Evolutionary conservation across 2,329 filamentous ascomycete species (phyloP).

Genomic region (Proliferodiscus dingleyae): DNA sequence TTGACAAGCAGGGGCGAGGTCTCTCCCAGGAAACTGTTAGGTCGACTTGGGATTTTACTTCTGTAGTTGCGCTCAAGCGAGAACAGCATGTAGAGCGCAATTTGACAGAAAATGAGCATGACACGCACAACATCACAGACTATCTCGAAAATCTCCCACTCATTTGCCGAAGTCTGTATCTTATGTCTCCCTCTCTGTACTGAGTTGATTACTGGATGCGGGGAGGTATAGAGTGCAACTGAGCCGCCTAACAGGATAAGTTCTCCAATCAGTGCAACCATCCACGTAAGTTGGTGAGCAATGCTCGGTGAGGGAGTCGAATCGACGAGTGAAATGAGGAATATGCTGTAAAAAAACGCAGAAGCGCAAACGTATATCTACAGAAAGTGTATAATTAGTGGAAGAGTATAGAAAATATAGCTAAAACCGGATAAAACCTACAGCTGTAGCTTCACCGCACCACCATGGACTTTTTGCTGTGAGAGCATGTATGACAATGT

Average conservation of each 20-base stretch:
- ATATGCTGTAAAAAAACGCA: conserved; percentile 80
- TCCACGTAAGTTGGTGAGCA: conserved; percentile 78
- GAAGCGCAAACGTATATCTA: conserved; percentile 83
- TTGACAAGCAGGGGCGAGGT: conserved; percentile 57
- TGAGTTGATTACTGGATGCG: conserved; percentile 54
- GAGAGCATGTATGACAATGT: conserved; percentile 72
- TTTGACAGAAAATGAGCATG: conserved; percentile 50
- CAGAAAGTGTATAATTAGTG: conserved; percentile 8
- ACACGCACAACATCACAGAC: conserved; percentile 64
- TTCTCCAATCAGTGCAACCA: conserved; percentile 67
- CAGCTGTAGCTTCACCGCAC: conserved; percentile 73
- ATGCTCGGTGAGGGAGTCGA: conserved; percentile 74
- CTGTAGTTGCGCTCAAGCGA: conserved; percentile 33
- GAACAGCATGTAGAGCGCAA: conserved; percentile 55
- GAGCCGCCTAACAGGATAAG: conserved; percentile 65
- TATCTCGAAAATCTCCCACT: conserved; percentile 63
- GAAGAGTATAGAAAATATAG: conserved; percentile 12
- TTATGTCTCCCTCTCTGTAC: conserved; percentile 35
- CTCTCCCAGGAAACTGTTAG: conserved; percentile 40
- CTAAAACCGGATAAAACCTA: conserved; percentile 41
- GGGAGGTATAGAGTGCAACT: conserved; percentile 60
- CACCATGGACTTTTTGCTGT: conserved; percentile 68
- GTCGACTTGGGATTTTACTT: conserved; percentile 10
- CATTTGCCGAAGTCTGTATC: conserved; percentile 34
- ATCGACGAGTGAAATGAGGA: conserved; percentile 83